These are phyloP conservation scores for Penicillium sp. DNA, from an alignment of 2,329 filamentous ascomycete genomes.

Conservation along the genomic window DNA sequence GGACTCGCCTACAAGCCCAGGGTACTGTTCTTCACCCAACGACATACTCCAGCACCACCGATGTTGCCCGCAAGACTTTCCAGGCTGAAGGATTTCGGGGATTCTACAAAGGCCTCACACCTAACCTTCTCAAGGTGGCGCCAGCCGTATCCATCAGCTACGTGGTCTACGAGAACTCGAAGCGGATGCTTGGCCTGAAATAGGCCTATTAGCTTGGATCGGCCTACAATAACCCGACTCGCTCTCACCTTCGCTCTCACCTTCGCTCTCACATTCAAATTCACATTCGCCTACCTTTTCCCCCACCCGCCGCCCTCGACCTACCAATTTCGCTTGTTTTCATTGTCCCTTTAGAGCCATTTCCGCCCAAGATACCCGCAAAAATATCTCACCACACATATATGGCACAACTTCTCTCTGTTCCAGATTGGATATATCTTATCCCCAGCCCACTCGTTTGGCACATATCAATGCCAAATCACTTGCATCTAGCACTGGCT, in stretches of 20 bases:
- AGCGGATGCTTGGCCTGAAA: conserved; percentile 63
- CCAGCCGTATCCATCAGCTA: conserved; percentile 95
- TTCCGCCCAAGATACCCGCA: conserved; percentile 35
- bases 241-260: not conserved
- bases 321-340: conserved; percentile 9
- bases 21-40: conserved; percentile 88
- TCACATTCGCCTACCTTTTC: not conserved
- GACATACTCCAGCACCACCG: conserved; percentile 87
- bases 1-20: conserved; percentile 90
- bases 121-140: conserved; percentile 93
- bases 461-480: conserved; percentile 1
- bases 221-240: not conserved
- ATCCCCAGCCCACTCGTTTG: conserved; percentile 10
- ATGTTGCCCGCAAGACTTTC: conserved; percentile 82
- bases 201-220: conserved; percentile 29
- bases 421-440: conserved; percentile 15
- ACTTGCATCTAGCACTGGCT: conserved; percentile 13
- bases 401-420: conserved; percentile 16
- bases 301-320: not conserved
- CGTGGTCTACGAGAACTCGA: conserved; percentile 89
- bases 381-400: conserved; percentile 21
- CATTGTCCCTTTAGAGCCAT: conserved; percentile 23
- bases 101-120: conserved; percentile 91
- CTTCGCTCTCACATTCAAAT: not conserved
- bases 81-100: conserved; percentile 80